Base-by-base conservation (phyloP, 116 monocot species). In the Dioscorea cayenensis region DNA sequence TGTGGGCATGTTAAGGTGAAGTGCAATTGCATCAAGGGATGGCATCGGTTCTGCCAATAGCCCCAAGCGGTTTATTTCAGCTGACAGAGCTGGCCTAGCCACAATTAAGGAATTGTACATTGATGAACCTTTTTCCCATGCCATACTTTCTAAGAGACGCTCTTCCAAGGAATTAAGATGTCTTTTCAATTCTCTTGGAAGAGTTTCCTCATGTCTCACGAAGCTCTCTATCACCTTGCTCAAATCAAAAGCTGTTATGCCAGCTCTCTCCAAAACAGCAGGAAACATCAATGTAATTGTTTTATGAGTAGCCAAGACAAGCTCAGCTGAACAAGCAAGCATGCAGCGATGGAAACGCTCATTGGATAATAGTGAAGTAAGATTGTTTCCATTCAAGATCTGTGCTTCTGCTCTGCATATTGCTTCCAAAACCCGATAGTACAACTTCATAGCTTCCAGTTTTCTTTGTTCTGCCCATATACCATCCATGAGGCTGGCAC, bases 161-260 rank as follows among this genome's bases (percentile, higher is more conserved):
- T 99, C 99, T 85, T 99, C 99, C 49, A 99, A 61, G 38, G 86
- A 83, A 90, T 99, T 99, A 52, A 99, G 67, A 75, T 99, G 99
- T 32, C 99, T 80, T 73, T 92, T 99, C 65, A 99, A 70, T 76
- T 99, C 99, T 78, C 99, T 89, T 28, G 99, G 99, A 67, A 99
- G 94, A 49, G 91, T 88, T 73, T 94, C 94, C 60, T 99, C 99
- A 81, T 99, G 89, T 69, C 91, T 90, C 21, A 99, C 85, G 77
- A 94, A 94, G 67, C 76, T 85, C 73, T 99, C 99, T 73, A 99
- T 99, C 19, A 99, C 89, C 74, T 91, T 99, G 82, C 91, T 94
- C 81, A 99, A 77, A 84, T 99, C 99, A 89, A 99, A 99, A 48
- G 99, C 88, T 37, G 99, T 99, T 64, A 99, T 82, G 43, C 99